Evolutionary conservation across 2,329 filamentous ascomycete genomes (phyloP).

Genomic region (Cladosporium sp.): DNA sequence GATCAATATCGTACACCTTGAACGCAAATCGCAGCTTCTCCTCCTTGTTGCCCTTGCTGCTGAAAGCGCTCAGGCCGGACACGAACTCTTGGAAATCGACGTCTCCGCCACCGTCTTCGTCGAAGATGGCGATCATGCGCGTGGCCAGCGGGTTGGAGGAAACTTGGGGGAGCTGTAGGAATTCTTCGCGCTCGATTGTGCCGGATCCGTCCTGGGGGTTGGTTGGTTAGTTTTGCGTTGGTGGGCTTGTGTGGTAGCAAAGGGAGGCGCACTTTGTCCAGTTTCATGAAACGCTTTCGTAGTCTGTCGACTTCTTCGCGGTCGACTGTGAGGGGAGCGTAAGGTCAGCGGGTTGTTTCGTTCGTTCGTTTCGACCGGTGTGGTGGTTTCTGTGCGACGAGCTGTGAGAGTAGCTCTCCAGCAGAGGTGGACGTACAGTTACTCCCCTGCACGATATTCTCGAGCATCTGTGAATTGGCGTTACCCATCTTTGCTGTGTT

Average conservation of each 20-base stretch:
- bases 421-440: slow-evolving; percentile 75
- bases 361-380: slow-evolving; percentile 6
- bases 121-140: slow-evolving; percentile 98
- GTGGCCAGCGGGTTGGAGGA: slow-evolving; percentile 97
- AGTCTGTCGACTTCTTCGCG: slow-evolving; percentile 94
- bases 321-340: slow-evolving; percentile 67
- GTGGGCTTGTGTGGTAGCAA: neutral
- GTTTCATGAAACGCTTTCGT: slow-evolving; percentile 97
- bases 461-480: slow-evolving; percentile 71
- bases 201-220: slow-evolving; percentile 82
- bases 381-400: neutral
- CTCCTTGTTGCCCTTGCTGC: slow-evolving; percentile 97
- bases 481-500: slow-evolving; percentile 50
- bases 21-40: slow-evolving; percentile 98
- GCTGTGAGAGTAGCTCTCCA: neutral
- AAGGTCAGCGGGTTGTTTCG: slow-evolving; percentile 20
- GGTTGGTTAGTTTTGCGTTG: slow-evolving; percentile 6
- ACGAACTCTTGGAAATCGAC: slow-evolving; percentile 99
- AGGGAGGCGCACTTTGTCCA: slow-evolving; percentile 77
- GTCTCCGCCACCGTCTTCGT: slow-evolving; percentile 95
- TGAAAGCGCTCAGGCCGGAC: slow-evolving; percentile 90
- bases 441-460: slow-evolving; percentile 93
- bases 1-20: slow-evolving; percentile 99
- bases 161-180: slow-evolving; percentile 94
- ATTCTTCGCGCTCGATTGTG: slow-evolving; percentile 97